Base-by-base conservation (phyloP, 2,329 filamentous ascomycete genomes). In the Neonectria sp. region DNA sequence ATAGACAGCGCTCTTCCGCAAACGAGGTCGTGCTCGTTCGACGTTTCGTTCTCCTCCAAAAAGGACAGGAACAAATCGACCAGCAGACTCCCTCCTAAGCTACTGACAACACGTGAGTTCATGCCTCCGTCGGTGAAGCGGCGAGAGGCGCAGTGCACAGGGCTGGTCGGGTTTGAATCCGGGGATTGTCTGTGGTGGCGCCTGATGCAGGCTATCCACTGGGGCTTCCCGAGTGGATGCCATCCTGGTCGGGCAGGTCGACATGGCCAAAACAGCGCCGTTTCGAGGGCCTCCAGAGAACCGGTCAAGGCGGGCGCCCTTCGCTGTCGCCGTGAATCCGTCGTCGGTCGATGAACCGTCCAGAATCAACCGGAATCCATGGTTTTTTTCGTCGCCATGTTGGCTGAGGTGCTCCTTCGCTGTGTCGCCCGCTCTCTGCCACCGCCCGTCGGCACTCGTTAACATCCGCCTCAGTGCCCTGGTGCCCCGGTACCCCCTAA, bases 171-270 rank as follows among this genome's bases (percentile, higher is more conserved):
- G 67, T 74, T 75, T 73, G 70, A 74, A 69, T 71, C 74, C 63
- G 70, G 74, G 71, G 71, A 73, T 75, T 72, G 70, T 67, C 69
- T 73, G 71, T 67, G 72, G 74, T 76, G 74, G 74, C 74, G 74
- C 73, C 71, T 73, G 69, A 73, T 76, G 73, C 73, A 69, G 72
- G 73, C 68, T 75, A 73, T 71, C 71, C 74, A 73, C 74, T 76
- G 74, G 74, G 71, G 74, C 71, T 76, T 76, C 73, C 71, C 71
- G 66, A 71, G 75, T 76, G 75, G 75, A 77, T 75, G 74, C 68
- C 68, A 74, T 75, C 74, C 73, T 73, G 73, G 75, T 75, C 72
- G 68, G 62, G 71, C 72, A 76, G 72, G 68, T 69, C 71, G 71
- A 72, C 73, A 76, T 73, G 68, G 53, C 71, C 68, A 75, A 62